Conservation (phyloP, 768 basidiomycete genomes). For the Termitomyces sp. region DNA sequence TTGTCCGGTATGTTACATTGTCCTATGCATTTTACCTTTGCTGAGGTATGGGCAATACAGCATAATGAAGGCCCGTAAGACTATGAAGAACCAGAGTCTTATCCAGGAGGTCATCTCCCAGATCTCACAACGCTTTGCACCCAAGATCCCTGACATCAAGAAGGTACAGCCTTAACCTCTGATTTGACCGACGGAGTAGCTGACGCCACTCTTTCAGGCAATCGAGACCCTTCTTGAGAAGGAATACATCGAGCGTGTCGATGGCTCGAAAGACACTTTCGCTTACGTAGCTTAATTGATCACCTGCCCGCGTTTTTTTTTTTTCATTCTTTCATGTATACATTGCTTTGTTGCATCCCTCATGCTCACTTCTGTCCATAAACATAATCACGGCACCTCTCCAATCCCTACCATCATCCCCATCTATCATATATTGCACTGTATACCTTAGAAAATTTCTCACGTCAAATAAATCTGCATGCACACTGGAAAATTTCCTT, state of each 20-base stretch:
- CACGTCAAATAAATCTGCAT: not conserved
- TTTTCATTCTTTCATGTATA: not conserved
- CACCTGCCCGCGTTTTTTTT: not conserved
- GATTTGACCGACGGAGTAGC: not conserved
- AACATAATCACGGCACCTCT: not conserved
- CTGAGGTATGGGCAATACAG: conserved; percentile 30
- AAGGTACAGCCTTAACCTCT: conserved; percentile 53
- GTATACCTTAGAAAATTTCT: conserved; percentile 2
- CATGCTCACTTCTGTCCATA: not conserved
- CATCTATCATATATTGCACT: conserved; percentile 8
- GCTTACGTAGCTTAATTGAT: conserved; percentile 61
- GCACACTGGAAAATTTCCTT: not conserved
- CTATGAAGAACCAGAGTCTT: conserved; percentile 89
- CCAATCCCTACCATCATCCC: not conserved
- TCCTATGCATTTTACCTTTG: not conserved
- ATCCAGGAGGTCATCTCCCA: conserved; percentile 92
- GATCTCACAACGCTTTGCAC: conserved; percentile 84
- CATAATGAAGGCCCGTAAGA: conserved; percentile 96
- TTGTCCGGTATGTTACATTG: conserved; percentile 58
- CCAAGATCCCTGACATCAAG: conserved; percentile 96
- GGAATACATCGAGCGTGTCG: conserved; percentile 97
- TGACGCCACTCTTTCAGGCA: conserved; percentile 43
- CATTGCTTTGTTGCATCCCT: conserved; percentile 6
- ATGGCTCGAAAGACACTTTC: conserved; percentile 86
- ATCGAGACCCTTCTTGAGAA: conserved; percentile 95